phyloP scores from a whole-genome alignment of 352 stramenopile genomes.

The Pythium biforme region DNA sequence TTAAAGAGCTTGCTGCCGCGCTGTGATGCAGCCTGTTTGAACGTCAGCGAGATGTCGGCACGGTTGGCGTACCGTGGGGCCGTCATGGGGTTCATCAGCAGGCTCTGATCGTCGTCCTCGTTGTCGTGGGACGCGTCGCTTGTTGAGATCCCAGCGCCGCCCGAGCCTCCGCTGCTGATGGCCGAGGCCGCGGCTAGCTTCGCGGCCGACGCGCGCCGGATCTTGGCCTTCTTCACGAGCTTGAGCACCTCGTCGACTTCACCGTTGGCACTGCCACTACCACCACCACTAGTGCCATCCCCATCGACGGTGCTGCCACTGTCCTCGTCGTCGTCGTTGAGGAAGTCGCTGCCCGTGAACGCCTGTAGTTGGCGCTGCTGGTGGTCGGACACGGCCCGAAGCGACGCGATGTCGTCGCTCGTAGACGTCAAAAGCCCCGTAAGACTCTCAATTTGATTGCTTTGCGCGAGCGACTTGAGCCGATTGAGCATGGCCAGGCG shows the following conservation, averaged over 20 bases:
- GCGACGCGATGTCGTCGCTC: slow-evolving; percentile 24
- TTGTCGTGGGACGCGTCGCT: slow-evolving; percentile 24
- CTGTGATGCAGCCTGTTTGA: slow-evolving; percentile 41
- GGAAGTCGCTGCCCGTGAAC: slow-evolving; percentile 5
- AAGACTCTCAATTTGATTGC: slow-evolving; percentile 33
- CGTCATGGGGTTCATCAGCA: slow-evolving; percentile 17
- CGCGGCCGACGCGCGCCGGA: slow-evolving; percentile 32
- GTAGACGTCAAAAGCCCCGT: slow-evolving; percentile 21
- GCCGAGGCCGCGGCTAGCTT: slow-evolving; percentile 7
- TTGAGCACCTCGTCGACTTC: slow-evolving; percentile 34
- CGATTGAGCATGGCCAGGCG: slow-evolving; percentile 37
- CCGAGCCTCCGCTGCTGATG: not conserved
- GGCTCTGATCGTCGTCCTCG: slow-evolving; percentile 23
- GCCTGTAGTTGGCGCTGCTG: slow-evolving; percentile 30
- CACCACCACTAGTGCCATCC: slow-evolving; percentile 13
- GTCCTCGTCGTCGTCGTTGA: slow-evolving; percentile 20
- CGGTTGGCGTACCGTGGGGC: slow-evolving; percentile 24
- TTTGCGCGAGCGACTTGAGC: slow-evolving; percentile 38
- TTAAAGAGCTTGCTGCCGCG: slow-evolving; percentile 64
- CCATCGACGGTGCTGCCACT: slow-evolving; percentile 4
- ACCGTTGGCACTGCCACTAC: not conserved
- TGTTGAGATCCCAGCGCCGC: not conserved
- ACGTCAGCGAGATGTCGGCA: slow-evolving; percentile 40
- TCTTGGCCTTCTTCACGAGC: slow-evolving; percentile 47
- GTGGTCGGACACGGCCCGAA: slow-evolving; percentile 30